phyloP scores from a whole-genome alignment of 202 grass and related monocot genomes.

The Setaria viridis region DNA sequence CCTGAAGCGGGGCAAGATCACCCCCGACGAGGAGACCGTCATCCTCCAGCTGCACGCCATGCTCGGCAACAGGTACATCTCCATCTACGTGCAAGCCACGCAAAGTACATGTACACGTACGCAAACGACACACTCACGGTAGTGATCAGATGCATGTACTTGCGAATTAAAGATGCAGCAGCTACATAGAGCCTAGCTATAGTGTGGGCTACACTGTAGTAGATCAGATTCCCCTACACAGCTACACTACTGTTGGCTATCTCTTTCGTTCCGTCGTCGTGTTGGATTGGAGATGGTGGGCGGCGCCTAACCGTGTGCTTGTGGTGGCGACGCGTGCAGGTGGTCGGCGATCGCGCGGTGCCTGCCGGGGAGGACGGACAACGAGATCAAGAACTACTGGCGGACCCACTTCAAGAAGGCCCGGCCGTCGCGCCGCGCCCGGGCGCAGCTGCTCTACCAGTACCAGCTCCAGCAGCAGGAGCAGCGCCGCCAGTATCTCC shows the following conservation, averaged over 20 bases:
- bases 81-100: background rate
- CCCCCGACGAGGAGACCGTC: slow-evolving; percentile 72
- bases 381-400: slow-evolving; percentile 98
- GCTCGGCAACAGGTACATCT: slow-evolving; percentile 71
- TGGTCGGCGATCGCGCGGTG: slow-evolving; percentile 87
- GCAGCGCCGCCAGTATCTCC: slow-evolving; percentile 43
- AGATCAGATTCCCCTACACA: slow-evolving; percentile 18
- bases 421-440: slow-evolving; percentile 61
- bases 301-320: slow-evolving; percentile 48
- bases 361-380: slow-evolving; percentile 84
- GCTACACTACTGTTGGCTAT: background rate
- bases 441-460: slow-evolving; percentile 66
- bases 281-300: background rate
- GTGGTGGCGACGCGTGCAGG: slow-evolving; percentile 25
- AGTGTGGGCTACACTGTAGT: slow-evolving; percentile 8
- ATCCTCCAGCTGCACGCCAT: slow-evolving; percentile 83
- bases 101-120: slow-evolving; percentile 3
- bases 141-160: slow-evolving; percentile 6
- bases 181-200: background rate
- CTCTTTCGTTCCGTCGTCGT: background rate
- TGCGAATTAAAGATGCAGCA: background rate
- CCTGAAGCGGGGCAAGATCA: slow-evolving; percentile 77
- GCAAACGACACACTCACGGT: background rate
- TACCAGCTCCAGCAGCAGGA: slow-evolving; percentile 59
- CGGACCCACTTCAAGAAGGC: slow-evolving; percentile 86